Evolutionary conservation across 2,329 filamentous ascomycete species (phyloP).

Genomic region (Hymenoscyphus repandus): DNA sequence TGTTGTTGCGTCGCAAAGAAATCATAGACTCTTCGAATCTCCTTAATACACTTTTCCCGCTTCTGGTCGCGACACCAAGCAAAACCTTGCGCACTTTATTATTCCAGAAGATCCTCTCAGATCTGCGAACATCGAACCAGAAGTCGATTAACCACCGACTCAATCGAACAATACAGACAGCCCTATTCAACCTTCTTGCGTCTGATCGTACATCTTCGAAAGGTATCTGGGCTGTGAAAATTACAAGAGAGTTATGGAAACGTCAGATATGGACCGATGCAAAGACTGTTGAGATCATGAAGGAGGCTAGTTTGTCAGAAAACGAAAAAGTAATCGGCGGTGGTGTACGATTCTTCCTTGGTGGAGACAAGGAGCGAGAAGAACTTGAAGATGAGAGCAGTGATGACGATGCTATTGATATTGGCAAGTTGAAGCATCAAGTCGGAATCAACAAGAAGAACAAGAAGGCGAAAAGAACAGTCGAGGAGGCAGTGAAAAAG

Average conservation of each 20-base stretch:
- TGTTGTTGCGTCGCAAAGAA: conserved; percentile 84
- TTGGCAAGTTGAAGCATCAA: conserved; percentile 78
- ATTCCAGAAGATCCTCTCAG: conserved; percentile 87
- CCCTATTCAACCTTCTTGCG: conserved; percentile 85
- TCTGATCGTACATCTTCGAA: conserved; percentile 81
- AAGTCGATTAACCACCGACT: conserved; percentile 87
- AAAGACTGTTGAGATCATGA: conserved; percentile 97
- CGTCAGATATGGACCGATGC: conserved; percentile 93
- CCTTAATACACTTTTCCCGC: conserved; percentile 88
- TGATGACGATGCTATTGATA: conserved; percentile 76
- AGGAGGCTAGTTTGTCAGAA: conserved; percentile 80
- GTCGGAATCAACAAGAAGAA: conserved; percentile 93
- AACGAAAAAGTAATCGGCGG: conserved; percentile 90
- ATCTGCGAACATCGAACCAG: conserved; percentile 80
- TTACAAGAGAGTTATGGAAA: conserved; percentile 94
- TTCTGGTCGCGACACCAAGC: conserved; percentile 85
- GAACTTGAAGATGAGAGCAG: conserved; percentile 86
- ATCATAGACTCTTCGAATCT: conserved; percentile 80
- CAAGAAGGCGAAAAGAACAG: conserved; percentile 74
- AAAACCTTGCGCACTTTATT: conserved; percentile 81
- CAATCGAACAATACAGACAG: conserved; percentile 88
- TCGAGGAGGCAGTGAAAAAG: conserved; percentile 76
- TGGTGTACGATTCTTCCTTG: conserved; percentile 89
- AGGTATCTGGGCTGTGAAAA: conserved; percentile 91
- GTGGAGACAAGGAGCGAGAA: conserved; percentile 92